Evolutionary conservation across 2,329 filamentous ascomycete species (phyloP).

Genomic region (Trichophyton rubrum): DNA sequence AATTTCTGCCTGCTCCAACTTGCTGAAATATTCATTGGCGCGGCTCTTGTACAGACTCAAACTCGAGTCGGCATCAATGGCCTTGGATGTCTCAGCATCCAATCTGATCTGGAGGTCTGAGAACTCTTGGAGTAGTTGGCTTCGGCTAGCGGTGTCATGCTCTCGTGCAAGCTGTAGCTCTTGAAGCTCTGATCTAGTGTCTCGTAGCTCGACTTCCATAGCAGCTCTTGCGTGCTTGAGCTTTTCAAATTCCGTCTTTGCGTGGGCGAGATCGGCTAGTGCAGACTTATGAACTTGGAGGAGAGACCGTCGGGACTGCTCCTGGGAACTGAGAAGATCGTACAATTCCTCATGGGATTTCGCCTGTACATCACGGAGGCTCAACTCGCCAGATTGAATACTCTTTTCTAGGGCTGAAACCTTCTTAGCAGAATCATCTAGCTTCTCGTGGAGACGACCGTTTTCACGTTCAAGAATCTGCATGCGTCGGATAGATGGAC

Average conservation of each 20-base stretch:
- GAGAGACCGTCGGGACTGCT: slow-evolving; percentile 70
- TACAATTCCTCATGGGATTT: slow-evolving; percentile 91
- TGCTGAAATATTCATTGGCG: slow-evolving; percentile 92
- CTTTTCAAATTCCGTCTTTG: slow-evolving; percentile 76
- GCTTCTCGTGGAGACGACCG: slow-evolving; percentile 78
- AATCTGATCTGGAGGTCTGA: slow-evolving; percentile 86
- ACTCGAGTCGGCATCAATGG: slow-evolving; percentile 71
- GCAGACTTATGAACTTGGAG: slow-evolving; percentile 76
- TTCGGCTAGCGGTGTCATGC: slow-evolving; percentile 76
- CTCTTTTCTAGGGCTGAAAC: slow-evolving; percentile 79
- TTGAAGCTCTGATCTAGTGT: slow-evolving; percentile 68
- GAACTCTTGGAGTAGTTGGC: slow-evolving; percentile 81
- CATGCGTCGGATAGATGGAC: slow-evolving; percentile 65
- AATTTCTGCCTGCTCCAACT: slow-evolving; percentile 93
- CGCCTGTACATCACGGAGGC: slow-evolving; percentile 78
- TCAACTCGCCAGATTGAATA: slow-evolving; percentile 75
- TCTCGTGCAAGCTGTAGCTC: slow-evolving; percentile 69
- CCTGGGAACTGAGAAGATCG: slow-evolving; percentile 83
- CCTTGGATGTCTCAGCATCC: slow-evolving; percentile 74
- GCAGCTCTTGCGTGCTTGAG: slow-evolving; percentile 68
- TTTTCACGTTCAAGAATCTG: slow-evolving; percentile 90
- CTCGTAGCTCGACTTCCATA: slow-evolving; percentile 75
- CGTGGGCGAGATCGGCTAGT: slow-evolving; percentile 70
- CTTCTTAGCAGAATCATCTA: slow-evolving; percentile 88
- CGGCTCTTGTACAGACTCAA: slow-evolving; percentile 81